Percentiles rank a stretch among this genome's conserved stretches.
These are phyloP conservation scores for Sporobolomyces phaffii DNA, from an alignment of 768 basidiomycete species.

Conservation along the genomic window DNA sequence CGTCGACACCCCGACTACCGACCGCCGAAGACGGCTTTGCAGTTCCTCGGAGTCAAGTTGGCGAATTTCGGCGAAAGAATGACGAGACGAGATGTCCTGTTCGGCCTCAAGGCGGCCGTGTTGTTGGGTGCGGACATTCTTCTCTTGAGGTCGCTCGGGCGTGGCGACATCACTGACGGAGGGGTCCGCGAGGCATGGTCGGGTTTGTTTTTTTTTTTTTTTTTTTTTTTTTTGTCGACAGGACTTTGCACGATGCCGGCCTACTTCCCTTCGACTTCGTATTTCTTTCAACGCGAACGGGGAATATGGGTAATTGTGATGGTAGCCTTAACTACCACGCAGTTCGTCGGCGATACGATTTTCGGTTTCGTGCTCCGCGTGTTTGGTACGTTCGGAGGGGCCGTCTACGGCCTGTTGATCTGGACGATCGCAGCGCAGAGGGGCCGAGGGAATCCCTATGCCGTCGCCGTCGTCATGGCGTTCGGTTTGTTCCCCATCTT, in stretches of 20 bases:
- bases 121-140: slow-evolving; percentile 11
- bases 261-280: slow-evolving; percentile 8
- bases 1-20: slow-evolving; percentile 31
- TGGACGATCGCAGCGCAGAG: slow-evolving; percentile 51
- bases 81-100: slow-evolving; percentile 17
- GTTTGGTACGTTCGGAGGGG: slow-evolving; percentile 47
- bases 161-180: no score
- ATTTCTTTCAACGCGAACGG: slow-evolving; percentile 29
- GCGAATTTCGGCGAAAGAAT: background rate
- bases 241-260: slow-evolving; percentile 18
- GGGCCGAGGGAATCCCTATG: slow-evolving; percentile 56
- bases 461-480: slow-evolving; percentile 52
- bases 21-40: slow-evolving; percentile 11
- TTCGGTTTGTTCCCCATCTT: slow-evolving; percentile 54
- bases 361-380: slow-evolving; percentile 50
- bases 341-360: slow-evolving; percentile 24
- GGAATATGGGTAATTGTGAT: slow-evolving; percentile 35
- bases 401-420: slow-evolving; percentile 51
- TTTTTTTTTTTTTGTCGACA: background rate
- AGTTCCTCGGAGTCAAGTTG: slow-evolving; percentile 16
- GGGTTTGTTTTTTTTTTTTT: no score
- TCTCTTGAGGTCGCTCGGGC: no score
- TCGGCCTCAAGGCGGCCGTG: slow-evolving; percentile 26
- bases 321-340: slow-evolving; percentile 3
- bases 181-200: no score